Evolutionary conservation across 495 filamentous ascomycete genomes (phyloP).

Genomic region (Hyaloscypha bicolor): DNA sequence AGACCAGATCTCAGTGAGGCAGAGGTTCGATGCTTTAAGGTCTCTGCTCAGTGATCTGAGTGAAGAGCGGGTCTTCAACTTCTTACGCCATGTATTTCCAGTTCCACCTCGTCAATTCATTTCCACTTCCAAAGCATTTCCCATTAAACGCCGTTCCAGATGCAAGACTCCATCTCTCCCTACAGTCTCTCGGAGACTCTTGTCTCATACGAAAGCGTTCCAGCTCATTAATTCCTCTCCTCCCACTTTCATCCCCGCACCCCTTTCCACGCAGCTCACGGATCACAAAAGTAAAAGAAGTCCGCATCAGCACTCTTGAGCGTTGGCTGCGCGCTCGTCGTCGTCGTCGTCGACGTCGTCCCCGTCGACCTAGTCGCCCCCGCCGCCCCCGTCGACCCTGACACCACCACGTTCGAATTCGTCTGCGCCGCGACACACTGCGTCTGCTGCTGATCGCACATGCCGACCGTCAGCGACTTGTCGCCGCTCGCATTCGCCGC

Average conservation of each 20-base stretch:
- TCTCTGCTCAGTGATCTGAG: too few relatives aligned
- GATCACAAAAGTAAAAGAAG: slow-evolving; percentile 24
- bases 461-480: slow-evolving; percentile 34
- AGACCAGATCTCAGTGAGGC: too few relatives aligned
- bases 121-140: too few relatives aligned
- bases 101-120: too few relatives aligned
- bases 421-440: not conserved
- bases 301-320: slow-evolving; percentile 18
- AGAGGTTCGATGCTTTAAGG: too few relatives aligned
- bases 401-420: not conserved
- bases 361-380: not conserved
- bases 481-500: slow-evolving; percentile 48
- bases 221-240: not conserved
- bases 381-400: not conserved
- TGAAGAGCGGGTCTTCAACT: too few relatives aligned
- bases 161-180: too few relatives aligned
- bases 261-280: not conserved
- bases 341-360: not conserved
- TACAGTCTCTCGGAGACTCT: not conserved
- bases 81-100: too few relatives aligned
- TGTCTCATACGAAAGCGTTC: not conserved
- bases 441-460: slow-evolving; percentile 50
- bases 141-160: too few relatives aligned
- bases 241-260: not conserved
- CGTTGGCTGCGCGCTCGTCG: not conserved